Base-by-base conservation (phyloP, 2,329 filamentous ascomycete species). In the Talaromyces albobiverticillius region DNA sequence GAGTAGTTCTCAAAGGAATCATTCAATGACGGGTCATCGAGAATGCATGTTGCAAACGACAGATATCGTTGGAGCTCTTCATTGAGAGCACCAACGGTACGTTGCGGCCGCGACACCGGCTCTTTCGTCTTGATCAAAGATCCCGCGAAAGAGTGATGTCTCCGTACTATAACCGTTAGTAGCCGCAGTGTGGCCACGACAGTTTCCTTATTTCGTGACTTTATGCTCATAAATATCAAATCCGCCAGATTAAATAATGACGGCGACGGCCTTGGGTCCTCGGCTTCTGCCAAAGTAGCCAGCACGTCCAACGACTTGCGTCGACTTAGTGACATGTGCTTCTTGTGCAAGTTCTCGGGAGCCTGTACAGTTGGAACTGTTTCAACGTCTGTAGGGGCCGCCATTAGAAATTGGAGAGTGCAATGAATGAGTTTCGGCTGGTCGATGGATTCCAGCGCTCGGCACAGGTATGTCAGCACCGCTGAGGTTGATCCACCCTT, bases 401-500 rank as follows among this genome's bases (percentile, higher is more conserved):
- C 93, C 26, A 99, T 79, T 1, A 99, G 82, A 68, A 97, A 99
- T 61, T 92, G 89, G 5, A 99, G 81, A 51, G 97, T 94, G 57
- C 96, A 87, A 61, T 96, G 89, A 56, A 96, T 90, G 76, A 99
- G 87, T 65, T 97, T 92, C 7, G 90, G 89, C 67, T 97, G 91
- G 59, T 96, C 90, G 13, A 99, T 79, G 0, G 90, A 88, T 68
- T 96, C 92, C 5, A 99, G 80, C 53, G 97, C 95, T 40, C 89
- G 87, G 55, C 89, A 87, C 32, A 99, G 79, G 69, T 99, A 97
- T 2, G 92, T 96, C 59, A 97, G 79, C 11, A 99, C 94, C 3
- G 94, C 94, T 20, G 97, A 91, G 0, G 94, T 96, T 6, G 94
- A 99, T 51, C 94, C 94, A 60, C 93, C 94, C 71, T 97, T 93